These are phyloP conservation scores for Pelargonium citronellum DNA, from an alignment of 441 rosid genomes.

Conservation along the genomic window DNA sequence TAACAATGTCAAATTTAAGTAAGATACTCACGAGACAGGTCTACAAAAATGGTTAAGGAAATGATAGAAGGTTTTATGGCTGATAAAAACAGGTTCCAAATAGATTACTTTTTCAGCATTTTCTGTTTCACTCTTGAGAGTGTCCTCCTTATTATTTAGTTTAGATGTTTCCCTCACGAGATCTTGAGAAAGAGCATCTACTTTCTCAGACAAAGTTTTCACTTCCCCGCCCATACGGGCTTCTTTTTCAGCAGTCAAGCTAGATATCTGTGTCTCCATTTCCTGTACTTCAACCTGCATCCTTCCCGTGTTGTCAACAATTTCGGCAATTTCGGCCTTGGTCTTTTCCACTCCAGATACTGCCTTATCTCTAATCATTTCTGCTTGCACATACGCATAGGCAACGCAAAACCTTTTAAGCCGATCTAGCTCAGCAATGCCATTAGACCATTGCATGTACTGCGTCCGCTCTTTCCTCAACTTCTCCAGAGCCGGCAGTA, in stretches of 20 bases:
- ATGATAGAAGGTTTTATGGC: neutral
- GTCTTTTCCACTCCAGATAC: conserved; percentile 54
- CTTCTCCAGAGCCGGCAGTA: conserved; percentile 90
- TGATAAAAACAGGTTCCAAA: neutral
- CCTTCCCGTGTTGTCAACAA: conserved; percentile 47
- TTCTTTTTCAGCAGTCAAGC: conserved; percentile 74
- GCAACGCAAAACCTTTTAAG: conserved; percentile 86
- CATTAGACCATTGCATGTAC: conserved; percentile 97
- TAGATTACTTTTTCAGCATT: conserved; percentile 66
- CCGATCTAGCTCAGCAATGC: conserved; percentile 77
- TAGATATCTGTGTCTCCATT: conserved; percentile 54
- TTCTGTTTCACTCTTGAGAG: conserved; percentile 59
- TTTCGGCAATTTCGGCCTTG: conserved; percentile 48
- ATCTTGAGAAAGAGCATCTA: conserved; percentile 65
- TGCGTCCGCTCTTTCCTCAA: conserved; percentile 81
- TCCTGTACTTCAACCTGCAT: conserved; percentile 45
- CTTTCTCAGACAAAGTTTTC: conserved; percentile 61
- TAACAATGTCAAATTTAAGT: conserved; percentile 18
- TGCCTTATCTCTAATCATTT: conserved; percentile 63
- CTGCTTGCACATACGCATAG: conserved; percentile 82
- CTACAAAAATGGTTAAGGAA: neutral
- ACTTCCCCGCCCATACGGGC: conserved; percentile 91
- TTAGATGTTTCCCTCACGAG: conserved; percentile 70
- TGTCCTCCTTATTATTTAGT: conserved; percentile 70
- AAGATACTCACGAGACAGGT: neutral